Conservation (phyloP, 768 basidiomycete species). For the Suillus subaureus region DNA sequence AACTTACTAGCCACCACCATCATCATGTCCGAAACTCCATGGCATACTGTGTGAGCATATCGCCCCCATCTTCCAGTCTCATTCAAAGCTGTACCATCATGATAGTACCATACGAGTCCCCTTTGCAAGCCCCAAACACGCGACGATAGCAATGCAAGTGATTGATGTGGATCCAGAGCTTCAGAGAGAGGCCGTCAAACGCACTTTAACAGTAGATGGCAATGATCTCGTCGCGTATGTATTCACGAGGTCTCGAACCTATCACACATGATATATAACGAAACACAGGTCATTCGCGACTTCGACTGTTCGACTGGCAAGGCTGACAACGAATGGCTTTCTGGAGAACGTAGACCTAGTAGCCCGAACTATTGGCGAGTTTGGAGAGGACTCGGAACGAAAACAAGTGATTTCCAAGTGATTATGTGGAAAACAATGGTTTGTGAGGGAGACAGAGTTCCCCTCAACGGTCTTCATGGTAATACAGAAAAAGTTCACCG, state of each 20-base stretch:
- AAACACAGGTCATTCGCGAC: slow-evolving; percentile 66
- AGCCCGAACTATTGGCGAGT: slow-evolving; percentile 78
- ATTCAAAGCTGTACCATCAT: slow-evolving; percentile 12
- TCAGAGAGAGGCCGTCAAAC: slow-evolving; percentile 77
- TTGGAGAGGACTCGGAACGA: slow-evolving; percentile 64
- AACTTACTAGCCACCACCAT: slow-evolving; percentile 9
- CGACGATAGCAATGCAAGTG: slow-evolving; percentile 76
- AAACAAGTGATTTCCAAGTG: slow-evolving; percentile 3
- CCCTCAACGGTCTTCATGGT: slow-evolving; percentile 17
- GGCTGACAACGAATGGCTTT: slow-evolving; percentile 83
- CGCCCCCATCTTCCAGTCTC: neutral
- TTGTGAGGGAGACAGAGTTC: slow-evolving; percentile 14
- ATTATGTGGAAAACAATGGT: slow-evolving; percentile 8
- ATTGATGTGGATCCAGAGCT: slow-evolving; percentile 89
- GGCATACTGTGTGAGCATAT: slow-evolving; percentile 58
- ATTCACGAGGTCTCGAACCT: neutral
- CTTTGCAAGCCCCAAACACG: slow-evolving; percentile 73
- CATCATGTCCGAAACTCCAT: slow-evolving; percentile 34
- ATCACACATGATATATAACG: slow-evolving; percentile 1
- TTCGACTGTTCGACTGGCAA: slow-evolving; percentile 81
- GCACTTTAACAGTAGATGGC: slow-evolving; percentile 67
- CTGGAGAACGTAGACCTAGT: slow-evolving; percentile 89
- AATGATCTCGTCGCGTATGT: slow-evolving; percentile 78
- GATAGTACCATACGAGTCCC: slow-evolving; percentile 73
- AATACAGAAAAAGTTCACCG: slow-evolving; percentile 8